Percentiles rank a stretch among this genome's conserved stretches.
phyloP scores from a whole-genome alignment of 441 rosid genomes.

The Jatropha multifida region DNA sequence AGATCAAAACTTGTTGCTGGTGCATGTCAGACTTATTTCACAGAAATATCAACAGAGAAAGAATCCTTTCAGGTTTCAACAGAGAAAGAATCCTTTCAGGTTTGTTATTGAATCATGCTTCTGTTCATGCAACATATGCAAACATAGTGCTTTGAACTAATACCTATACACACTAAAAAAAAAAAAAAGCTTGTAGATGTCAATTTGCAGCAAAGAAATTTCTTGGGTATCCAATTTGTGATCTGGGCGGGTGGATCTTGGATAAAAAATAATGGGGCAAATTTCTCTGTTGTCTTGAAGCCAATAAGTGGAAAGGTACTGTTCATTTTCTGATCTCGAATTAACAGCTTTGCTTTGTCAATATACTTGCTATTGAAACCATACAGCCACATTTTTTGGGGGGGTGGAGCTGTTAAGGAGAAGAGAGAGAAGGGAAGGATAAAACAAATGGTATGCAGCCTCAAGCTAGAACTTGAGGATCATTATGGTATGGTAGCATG shows the following conservation, averaged over 20 bases:
- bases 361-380: background rate
- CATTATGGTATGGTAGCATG: too few species aligned
- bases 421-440: background rate
- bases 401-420: background rate
- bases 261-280: constrained; percentile 57
- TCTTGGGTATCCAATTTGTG: constrained; percentile 60
- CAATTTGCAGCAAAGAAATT: constrained; percentile 50
- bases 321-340: constrained; percentile 2
- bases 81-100: constrained; percentile 55
- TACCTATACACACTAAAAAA: constrained; percentile 5
- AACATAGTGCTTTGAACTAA: constrained; percentile 6
- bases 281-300: constrained; percentile 43
- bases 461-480: background rate
- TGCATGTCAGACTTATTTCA: constrained; percentile 68
- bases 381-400: background rate
- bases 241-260: constrained; percentile 60
- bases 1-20: constrained; percentile 53
- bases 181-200: constrained; percentile 47
- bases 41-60: constrained; percentile 36
- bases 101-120: constrained; percentile 18
- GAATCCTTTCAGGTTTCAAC: constrained; percentile 56
- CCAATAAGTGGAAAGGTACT: constrained; percentile 43
- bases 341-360: background rate
- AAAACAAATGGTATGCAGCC: background rate
- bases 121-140: background rate